A percentile compares a stretch with the other conserved stretches of the same genome.
Evolutionary conservation across 208 protist genomes (phyloP).

Genomic region (Leptomonas pyrrhocoris): DNA sequence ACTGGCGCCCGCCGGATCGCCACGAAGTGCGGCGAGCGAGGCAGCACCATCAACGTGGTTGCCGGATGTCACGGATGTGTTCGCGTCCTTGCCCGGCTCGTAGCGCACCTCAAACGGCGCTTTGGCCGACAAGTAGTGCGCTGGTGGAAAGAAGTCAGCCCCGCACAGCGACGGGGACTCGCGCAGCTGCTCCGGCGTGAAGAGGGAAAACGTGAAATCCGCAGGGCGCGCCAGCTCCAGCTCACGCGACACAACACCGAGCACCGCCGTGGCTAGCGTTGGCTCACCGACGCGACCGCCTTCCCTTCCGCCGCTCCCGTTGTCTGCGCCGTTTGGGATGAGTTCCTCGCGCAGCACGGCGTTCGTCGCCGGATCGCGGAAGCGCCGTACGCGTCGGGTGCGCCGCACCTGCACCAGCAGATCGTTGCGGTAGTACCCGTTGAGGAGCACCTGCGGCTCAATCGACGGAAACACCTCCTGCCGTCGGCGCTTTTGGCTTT

Average conservation of each 20-base stretch:
- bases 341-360: constrained; percentile 50
- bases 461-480: constrained; percentile 74
- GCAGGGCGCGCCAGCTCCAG: constrained; percentile 68
- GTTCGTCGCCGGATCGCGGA: constrained; percentile 53
- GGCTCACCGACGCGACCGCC: background rate
- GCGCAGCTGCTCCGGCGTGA: constrained; percentile 37
- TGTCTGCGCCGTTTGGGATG: constrained; percentile 8
- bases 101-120: constrained; percentile 56
- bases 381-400: constrained; percentile 45
- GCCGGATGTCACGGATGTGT: constrained; percentile 37
- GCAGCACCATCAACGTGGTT: background rate
- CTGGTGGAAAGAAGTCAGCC: constrained; percentile 64
- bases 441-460: constrained; percentile 70
- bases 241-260: constrained; percentile 83
- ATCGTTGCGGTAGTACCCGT: constrained; percentile 81
- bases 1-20: too few species aligned
- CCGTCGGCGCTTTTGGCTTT: constrained; percentile 18
- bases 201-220: constrained; percentile 74
- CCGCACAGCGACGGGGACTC: constrained; percentile 44
- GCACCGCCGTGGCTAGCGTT: constrained; percentile 38
- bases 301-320: background rate
- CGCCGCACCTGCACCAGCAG: constrained; percentile 62
- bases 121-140: constrained; percentile 54
- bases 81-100: constrained; percentile 44
- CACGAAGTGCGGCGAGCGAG: background rate